Evolutionary conservation across 345 rosid genomes (phyloP).

Genomic region (Eucalyptus melliodora): DNA sequence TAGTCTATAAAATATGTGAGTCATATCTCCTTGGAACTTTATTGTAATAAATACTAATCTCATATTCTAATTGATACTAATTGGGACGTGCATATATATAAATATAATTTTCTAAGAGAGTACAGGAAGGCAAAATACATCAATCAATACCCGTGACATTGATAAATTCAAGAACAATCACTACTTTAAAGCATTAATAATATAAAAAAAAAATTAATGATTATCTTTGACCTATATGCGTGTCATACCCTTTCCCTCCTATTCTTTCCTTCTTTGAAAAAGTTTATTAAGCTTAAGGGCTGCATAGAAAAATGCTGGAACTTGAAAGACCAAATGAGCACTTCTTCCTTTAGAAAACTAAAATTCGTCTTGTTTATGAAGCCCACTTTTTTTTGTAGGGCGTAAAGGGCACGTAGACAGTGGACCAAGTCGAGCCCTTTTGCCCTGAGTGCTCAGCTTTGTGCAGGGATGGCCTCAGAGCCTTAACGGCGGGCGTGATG

Average conservation of each 20-base stretch:
- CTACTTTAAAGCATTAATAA: neutral
- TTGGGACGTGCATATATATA: neutral
- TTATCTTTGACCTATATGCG: neutral
- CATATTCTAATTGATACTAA: neutral
- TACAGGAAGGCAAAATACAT: neutral
- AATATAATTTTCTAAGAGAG: neutral
- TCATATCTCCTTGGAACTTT: neutral
- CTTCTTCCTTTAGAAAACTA: neutral
- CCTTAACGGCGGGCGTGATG: neutral
- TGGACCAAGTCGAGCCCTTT: neutral
- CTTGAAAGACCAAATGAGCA: neutral
- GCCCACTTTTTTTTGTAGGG: neutral
- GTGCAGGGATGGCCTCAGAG: neutral
- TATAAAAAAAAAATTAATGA: neutral
- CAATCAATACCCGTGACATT: neutral
- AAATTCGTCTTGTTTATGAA: neutral
- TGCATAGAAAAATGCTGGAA: neutral
- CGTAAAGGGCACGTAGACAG: neutral
- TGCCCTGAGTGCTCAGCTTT: neutral
- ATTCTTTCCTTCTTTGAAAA: neutral
- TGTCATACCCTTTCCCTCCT: neutral
- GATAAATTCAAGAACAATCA: neutral
- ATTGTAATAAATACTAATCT: neutral
- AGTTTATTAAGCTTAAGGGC: neutral
- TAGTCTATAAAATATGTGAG: neutral